A percentile compares a stretch with the other conserved stretches of the same genome.
Conservation (phyloP, 352 stramenopile genomes). For the Phytophthora fragariaefolia region DNA sequence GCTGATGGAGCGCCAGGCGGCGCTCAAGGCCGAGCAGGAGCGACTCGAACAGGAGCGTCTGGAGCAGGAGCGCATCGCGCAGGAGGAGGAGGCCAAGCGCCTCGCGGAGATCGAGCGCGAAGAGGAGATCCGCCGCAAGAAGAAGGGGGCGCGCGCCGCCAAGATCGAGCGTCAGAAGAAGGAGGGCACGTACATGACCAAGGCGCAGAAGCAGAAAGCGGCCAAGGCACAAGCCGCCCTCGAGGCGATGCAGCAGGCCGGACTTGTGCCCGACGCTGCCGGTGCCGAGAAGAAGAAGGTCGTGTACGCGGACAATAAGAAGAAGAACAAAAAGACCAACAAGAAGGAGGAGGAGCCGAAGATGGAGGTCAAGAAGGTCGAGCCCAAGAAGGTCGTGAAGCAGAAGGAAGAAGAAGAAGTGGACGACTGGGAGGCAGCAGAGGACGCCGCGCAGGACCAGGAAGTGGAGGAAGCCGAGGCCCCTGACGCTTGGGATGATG, state of each 20-base stretch:
- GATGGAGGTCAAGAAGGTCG: conserved; percentile 44
- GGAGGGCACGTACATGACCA: conserved; percentile 99
- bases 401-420: conserved; percentile 75
- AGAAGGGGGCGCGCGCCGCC: conserved; percentile 83
- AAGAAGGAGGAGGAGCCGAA: conserved; percentile 39
- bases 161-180: conserved; percentile 95
- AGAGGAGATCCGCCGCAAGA: conserved; percentile 79
- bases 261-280: conserved; percentile 74
- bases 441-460: conserved; percentile 49
- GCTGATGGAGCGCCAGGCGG: conserved; percentile 77
- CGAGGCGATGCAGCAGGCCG: conserved; percentile 93
- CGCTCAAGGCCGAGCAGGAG: conserved; percentile 78
- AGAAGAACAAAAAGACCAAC: conserved; percentile 70
- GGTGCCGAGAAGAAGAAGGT: conserved; percentile 92
- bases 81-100: conserved; percentile 72
- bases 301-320: conserved; percentile 93
- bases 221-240: conserved; percentile 88
- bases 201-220: conserved; percentile 96
- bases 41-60: conserved; percentile 60
- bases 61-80: conserved; percentile 67
- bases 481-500: conserved; percentile 83
- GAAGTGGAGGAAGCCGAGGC: conserved; percentile 63
- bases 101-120: conserved; percentile 50
- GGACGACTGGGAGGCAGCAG: conserved; percentile 69
- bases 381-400: conserved; percentile 40